Conservation (phyloP, 441 rosid genomes). For the Adansonia madagascariensis region DNA sequence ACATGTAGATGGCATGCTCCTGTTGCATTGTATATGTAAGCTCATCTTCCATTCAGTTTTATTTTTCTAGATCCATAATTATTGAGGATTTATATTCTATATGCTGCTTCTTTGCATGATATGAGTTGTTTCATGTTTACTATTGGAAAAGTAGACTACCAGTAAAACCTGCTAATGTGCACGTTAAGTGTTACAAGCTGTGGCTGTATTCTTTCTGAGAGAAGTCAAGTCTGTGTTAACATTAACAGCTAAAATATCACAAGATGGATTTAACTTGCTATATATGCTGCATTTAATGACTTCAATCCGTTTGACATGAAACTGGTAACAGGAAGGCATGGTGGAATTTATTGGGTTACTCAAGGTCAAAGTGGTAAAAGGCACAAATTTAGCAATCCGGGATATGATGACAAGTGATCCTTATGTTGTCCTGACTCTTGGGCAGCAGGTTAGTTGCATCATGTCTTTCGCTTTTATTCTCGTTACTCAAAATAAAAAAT, state of each 20-base stretch:
- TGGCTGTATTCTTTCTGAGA: slow-evolving; percentile 9
- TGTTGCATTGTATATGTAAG: too few species aligned
- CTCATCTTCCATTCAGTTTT: too few species aligned
- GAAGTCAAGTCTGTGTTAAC: neutral
- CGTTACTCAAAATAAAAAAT: neutral
- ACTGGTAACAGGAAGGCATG: slow-evolving; percentile 68
- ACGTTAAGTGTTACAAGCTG: neutral
- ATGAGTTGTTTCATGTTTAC: too few species aligned
- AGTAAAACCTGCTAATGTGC: too few species aligned
- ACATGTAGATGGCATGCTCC: too few species aligned
- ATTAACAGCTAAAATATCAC: neutral
- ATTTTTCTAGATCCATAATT: too few species aligned
- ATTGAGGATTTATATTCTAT: too few species aligned
- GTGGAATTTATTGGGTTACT: slow-evolving; percentile 84
- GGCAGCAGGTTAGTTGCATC: slow-evolving; percentile 71
- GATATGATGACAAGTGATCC: slow-evolving; percentile 99
- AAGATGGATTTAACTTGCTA: slow-evolving; percentile 17
- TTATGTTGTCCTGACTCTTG: slow-evolving; percentile 76
- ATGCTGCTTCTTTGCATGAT: too few species aligned
- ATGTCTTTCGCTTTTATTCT: neutral
- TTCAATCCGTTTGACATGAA: slow-evolving; percentile 32
- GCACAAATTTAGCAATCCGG: slow-evolving; percentile 83
- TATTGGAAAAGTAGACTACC: too few species aligned
- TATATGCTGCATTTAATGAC: slow-evolving; percentile 20
- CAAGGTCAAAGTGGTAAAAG: slow-evolving; percentile 73